Percentiles rank a stretch among this genome's conserved stretches.
phyloP scores from a whole-genome alignment of 192 early-diverging fungal species.

The Umbelopsis sp. region DNA sequence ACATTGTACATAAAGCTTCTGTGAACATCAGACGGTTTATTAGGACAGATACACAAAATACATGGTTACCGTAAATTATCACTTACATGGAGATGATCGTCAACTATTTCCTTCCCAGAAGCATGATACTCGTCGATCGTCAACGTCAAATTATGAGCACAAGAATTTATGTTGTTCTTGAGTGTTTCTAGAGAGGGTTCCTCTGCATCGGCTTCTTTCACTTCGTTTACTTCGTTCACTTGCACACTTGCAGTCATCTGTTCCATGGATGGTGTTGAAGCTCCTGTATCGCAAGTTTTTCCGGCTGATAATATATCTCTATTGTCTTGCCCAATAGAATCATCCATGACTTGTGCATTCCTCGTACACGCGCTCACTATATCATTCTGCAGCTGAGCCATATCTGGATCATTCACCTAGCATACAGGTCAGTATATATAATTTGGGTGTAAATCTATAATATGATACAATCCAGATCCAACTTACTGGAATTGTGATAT shows the following conservation, averaged over 20 bases:
- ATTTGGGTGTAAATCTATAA: neutral
- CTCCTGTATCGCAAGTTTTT: neutral
- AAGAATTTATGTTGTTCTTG: neutral
- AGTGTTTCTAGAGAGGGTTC: neutral
- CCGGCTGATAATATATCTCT: neutral
- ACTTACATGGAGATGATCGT: slow-evolving; percentile 2
- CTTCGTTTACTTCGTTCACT: neutral
- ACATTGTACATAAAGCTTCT: slow-evolving; percentile 4
- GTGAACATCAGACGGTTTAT: neutral
- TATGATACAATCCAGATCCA: neutral
- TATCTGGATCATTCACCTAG: slow-evolving; percentile 30
- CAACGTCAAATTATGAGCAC: neutral
- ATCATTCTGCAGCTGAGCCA: slow-evolving; percentile 26
- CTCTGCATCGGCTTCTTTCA: neutral
- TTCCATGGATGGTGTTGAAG: slow-evolving; percentile 1
- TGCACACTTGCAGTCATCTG: neutral
- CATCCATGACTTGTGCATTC: slow-evolving; percentile 25
- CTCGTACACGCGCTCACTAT: slow-evolving; percentile 33
- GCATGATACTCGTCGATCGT: neutral
- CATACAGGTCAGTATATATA: neutral
- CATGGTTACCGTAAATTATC: too few species aligned
- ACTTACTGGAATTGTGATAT: slow-evolving; percentile 61
- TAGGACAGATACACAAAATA: neutral
- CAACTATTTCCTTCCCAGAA: neutral
- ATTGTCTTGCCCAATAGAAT: neutral